phyloP scores from a whole-genome alignment of 2,329 filamentous ascomycete species.

The Sporothrix protearum region DNA sequence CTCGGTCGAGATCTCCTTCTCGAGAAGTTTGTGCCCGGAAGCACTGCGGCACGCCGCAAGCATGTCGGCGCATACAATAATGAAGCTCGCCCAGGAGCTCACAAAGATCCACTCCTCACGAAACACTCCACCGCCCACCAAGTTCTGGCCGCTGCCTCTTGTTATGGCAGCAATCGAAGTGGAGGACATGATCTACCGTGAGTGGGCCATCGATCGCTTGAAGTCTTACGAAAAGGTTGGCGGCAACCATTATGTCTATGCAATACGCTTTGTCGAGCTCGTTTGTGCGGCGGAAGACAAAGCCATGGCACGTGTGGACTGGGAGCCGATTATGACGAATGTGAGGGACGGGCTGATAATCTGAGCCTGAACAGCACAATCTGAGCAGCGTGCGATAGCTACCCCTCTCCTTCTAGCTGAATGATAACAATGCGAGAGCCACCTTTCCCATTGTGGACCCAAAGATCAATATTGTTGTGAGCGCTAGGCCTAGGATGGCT shows the following conservation, averaged over 20 bases:
- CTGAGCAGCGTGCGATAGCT: neutral
- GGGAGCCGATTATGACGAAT: conserved; percentile 3
- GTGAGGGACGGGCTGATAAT: neutral
- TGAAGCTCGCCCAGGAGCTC: neutral
- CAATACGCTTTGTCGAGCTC: neutral
- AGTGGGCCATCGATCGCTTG: conserved; percentile 5
- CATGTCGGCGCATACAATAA: neutral
- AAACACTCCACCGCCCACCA: neutral
- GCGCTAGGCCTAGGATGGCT: conserved; percentile 2
- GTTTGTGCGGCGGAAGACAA: conserved; percentile 1
- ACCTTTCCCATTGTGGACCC: neutral
- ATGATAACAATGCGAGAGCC: neutral
- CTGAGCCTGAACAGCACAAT: neutral
- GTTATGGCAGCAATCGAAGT: conserved; percentile 12
- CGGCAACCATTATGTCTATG: conserved; percentile 10
- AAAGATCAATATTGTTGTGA: neutral
- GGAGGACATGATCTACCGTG: conserved; percentile 13
- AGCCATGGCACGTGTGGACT: neutral
- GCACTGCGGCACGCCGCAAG: neutral
- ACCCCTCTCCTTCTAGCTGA: neutral
- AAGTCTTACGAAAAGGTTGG: neutral
- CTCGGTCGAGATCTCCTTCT: conserved; percentile 11
- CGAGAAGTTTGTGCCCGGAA: neutral
- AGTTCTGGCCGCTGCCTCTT: conserved; percentile 15
- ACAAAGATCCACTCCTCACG: neutral